phyloP scores from a whole-genome alignment of 208 protist species.

The Strigomonas culicis region DNA sequence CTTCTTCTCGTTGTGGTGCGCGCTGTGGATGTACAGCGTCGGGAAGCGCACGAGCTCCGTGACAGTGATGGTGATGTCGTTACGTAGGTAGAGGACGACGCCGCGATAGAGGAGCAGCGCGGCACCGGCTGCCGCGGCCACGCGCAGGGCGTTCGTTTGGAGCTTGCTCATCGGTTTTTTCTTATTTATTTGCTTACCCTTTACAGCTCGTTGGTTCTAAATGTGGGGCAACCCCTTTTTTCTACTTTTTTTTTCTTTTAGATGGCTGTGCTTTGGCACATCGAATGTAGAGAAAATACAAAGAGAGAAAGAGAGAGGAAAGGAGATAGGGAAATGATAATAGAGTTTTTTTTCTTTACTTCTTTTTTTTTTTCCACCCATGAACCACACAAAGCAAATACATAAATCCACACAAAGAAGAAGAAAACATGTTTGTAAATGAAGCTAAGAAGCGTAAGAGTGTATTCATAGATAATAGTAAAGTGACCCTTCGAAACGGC shows the following conservation, averaged over 20 bases:
- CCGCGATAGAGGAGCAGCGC: constrained; percentile 44
- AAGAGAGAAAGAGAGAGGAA: no score
- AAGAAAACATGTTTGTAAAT: neutral
- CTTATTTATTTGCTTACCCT: no score
- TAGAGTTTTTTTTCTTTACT: neutral
- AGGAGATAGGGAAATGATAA: no score
- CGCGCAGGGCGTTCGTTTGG: neutral
- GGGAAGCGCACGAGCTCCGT: constrained; percentile 77
- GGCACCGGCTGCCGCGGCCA: constrained; percentile 17
- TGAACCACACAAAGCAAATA: neutral
- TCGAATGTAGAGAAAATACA: no score
- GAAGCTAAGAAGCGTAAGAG: no score
- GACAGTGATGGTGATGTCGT: constrained; percentile 68
- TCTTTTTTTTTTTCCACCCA: neutral
- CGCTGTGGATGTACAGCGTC: no score
- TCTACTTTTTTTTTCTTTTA: constrained; percentile 10
- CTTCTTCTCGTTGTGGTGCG: no score
- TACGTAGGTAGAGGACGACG: constrained; percentile 46
- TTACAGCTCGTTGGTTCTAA: no score
- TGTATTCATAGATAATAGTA: constrained; percentile 1
- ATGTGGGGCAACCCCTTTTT: neutral
- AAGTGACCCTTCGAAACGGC: neutral
- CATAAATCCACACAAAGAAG: neutral
- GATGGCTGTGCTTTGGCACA: neutral
- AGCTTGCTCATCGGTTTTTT: no score